A percentile compares a stretch with the other conserved stretches of the same genome.
These are phyloP conservation scores for Penicillium ucsense DNA, from an alignment of 495 filamentous ascomycete species.

Conservation along the genomic window DNA sequence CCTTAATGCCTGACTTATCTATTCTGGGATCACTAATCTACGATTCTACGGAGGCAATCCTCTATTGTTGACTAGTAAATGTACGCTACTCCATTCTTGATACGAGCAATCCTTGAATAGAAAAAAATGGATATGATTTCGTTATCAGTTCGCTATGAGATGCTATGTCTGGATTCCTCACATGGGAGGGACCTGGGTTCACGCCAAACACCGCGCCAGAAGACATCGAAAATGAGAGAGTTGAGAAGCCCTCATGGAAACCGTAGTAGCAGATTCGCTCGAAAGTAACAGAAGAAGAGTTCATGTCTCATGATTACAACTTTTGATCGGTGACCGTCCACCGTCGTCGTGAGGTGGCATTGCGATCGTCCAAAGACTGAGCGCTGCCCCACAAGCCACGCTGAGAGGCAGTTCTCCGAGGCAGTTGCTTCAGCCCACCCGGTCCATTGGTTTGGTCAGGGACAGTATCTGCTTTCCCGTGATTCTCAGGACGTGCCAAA, in stretches of 20 bases:
- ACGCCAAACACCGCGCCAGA: slow-evolving; percentile 16
- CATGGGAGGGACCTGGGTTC: neutral
- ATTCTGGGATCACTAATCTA: no score
- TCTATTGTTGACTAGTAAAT: no score
- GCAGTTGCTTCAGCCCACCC: slow-evolving; percentile 18
- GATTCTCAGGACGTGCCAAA: slow-evolving; percentile 4
- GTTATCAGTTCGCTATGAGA: no score
- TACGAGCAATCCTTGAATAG: neutral
- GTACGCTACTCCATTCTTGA: no score
- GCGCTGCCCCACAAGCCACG: slow-evolving; percentile 37
- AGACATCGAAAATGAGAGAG: slow-evolving; percentile 13
- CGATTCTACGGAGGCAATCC: no score
- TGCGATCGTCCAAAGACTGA: slow-evolving; percentile 23
- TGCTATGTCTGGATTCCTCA: no score
- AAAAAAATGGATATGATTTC: neutral
- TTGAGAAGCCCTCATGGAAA: neutral
- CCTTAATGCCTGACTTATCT: slow-evolving; percentile 6
- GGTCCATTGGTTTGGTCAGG: slow-evolving; percentile 1
- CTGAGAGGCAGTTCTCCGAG: slow-evolving; percentile 27
- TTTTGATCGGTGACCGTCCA: slow-evolving; percentile 39
- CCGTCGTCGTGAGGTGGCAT: slow-evolving; percentile 23
- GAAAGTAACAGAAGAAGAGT: slow-evolving; percentile 1
- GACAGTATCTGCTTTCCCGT: slow-evolving; percentile 3
- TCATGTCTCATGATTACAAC: slow-evolving; percentile 10
- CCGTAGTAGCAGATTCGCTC: no score